phyloP scores from a whole-genome alignment of 495 filamentous ascomycete species.

The Neurospora sublineolata region DNA sequence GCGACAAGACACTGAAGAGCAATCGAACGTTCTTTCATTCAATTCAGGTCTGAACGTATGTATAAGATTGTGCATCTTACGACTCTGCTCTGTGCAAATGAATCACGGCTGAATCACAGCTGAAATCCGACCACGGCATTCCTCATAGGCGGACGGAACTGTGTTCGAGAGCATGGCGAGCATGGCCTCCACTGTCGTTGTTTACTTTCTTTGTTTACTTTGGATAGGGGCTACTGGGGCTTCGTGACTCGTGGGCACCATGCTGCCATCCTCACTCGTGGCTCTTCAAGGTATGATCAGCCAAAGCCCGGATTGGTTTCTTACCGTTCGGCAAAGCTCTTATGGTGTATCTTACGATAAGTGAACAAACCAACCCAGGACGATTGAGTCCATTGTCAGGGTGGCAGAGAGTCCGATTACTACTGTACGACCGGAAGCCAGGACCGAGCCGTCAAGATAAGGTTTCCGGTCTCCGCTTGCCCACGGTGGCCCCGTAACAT shows the following conservation, averaged over 20 bases:
- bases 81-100: background rate
- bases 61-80: background rate
- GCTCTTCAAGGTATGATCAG: background rate
- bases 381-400: background rate
- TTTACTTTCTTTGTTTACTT: background rate
- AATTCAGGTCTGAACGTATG: background rate
- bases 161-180: background rate
- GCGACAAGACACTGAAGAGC: background rate
- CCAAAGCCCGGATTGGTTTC: background rate
- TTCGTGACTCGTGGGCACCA: background rate
- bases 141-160: background rate
- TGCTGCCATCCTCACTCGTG: background rate
- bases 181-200: background rate
- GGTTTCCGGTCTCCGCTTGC: background rate
- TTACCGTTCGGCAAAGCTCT: background rate
- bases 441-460: background rate
- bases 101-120: background rate
- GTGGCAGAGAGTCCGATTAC: background rate
- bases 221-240: background rate
- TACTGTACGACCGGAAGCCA: background rate
- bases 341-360: too few relatives aligned
- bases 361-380: too few relatives aligned
- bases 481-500: background rate
- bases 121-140: background rate
- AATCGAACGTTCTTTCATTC: background rate